phyloP scores from a whole-genome alignment of 805 yeast species.

The Suhomyces vadensis region DNA sequence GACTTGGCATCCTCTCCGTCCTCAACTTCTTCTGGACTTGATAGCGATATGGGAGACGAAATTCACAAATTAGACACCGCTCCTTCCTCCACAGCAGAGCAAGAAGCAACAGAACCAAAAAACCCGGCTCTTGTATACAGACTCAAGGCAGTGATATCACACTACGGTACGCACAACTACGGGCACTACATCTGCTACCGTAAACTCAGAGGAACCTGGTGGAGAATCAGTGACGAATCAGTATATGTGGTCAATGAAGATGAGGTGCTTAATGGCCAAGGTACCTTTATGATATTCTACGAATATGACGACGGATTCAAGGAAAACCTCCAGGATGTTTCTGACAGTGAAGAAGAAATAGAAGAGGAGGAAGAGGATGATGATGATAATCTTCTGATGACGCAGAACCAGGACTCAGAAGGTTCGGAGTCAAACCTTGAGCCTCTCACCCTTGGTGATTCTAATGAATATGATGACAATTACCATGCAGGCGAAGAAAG shows the following conservation, averaged over 20 bases:
- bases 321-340: slow-evolving; percentile 12
- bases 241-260: slow-evolving; percentile 77
- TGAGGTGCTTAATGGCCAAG: slow-evolving; percentile 79
- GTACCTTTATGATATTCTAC: slow-evolving; percentile 91
- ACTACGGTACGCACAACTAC: slow-evolving; percentile 93
- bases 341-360: slow-evolving; percentile 14
- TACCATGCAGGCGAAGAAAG: slow-evolving; percentile 14
- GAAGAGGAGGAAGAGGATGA: slow-evolving; percentile 13
- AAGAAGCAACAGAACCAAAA: neutral
- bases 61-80: slow-evolving; percentile 2
- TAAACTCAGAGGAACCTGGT: slow-evolving; percentile 82
- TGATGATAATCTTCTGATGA: slow-evolving; percentile 10
- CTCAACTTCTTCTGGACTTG: neutral
- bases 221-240: slow-evolving; percentile 91
- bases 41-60: neutral
- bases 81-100: slow-evolving; percentile 2
- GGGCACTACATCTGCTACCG: slow-evolving; percentile 96
- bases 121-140: slow-evolving; percentile 58
- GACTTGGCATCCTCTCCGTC: slow-evolving; percentile 1
- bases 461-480: slow-evolving; percentile 5
- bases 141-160: slow-evolving; percentile 84
- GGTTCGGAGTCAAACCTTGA: neutral
- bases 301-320: slow-evolving; percentile 47
- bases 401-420: slow-evolving; percentile 6
- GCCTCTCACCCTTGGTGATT: neutral